Evolutionary conservation across 2,329 filamentous ascomycete species (phyloP).

Genomic region (Fusarium sp.): DNA sequence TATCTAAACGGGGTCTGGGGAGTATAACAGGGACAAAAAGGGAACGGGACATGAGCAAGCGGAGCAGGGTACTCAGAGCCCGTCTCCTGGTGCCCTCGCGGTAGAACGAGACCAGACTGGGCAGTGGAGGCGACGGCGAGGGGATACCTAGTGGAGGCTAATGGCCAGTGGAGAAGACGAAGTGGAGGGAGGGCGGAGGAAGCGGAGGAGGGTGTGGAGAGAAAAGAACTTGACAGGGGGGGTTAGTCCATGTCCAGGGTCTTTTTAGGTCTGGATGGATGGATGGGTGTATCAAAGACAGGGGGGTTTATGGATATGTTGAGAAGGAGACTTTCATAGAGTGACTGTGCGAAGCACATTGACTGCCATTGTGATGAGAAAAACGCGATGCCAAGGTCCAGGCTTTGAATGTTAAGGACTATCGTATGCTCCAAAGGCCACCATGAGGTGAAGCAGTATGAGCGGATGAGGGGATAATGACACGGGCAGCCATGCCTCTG

Average conservation of each 20-base stretch:
- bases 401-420: conserved; percentile 10
- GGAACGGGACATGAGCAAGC: not conserved
- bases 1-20: conserved; percentile 22
- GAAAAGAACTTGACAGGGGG: conserved; percentile 21
- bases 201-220: conserved; percentile 32
- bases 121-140: conserved; percentile 20
- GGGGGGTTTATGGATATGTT: conserved; percentile 24
- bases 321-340: conserved; percentile 10
- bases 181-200: conserved; percentile 40
- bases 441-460: conserved; percentile 7
- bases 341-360: not conserved
- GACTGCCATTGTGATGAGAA: conserved; percentile 6
- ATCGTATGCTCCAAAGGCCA: conserved; percentile 7
- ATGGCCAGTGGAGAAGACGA: conserved; percentile 17
- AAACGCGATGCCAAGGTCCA: conserved; percentile 6
- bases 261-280: conserved; percentile 30
- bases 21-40: conserved; percentile 18
- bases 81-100: conserved; percentile 2
- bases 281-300: conserved; percentile 13
- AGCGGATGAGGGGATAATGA: not conserved
- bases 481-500: conserved; percentile 4
- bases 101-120: conserved; percentile 3
- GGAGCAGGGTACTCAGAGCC: conserved; percentile 21
- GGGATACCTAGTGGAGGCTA: conserved; percentile 15
- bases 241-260: conserved; percentile 22